Evolutionary conservation across 2,329 filamentous ascomycete genomes (phyloP).

Genomic region (Cyanodermella asteris): DNA sequence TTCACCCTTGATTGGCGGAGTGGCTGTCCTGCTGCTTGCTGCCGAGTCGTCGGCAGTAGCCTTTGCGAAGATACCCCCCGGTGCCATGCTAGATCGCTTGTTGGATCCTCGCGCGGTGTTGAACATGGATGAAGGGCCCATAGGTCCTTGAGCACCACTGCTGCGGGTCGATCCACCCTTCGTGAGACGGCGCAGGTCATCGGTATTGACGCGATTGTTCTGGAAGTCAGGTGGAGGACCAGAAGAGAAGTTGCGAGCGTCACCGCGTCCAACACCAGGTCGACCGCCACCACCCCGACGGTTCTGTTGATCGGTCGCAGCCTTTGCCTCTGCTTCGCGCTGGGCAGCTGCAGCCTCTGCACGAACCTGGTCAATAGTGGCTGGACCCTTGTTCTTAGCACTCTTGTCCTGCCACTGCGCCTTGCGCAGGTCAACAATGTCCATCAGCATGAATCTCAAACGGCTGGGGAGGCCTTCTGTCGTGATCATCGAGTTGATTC

Average conservation of each 20-base stretch:
- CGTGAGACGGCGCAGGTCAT: conserved; percentile 67
- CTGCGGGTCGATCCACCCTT: conserved; percentile 41
- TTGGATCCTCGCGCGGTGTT: conserved; percentile 52
- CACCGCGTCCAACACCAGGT: conserved; percentile 56
- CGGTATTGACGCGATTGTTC: conserved; percentile 68
- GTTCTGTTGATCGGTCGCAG: conserved; percentile 10
- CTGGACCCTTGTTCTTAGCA: conserved; percentile 64
- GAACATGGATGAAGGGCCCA: conserved; percentile 76
- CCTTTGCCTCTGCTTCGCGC: conserved; percentile 53
- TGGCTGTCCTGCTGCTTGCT: conserved; percentile 72
- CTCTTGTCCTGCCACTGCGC: conserved; percentile 72
- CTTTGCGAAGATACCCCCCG: conserved; percentile 48
- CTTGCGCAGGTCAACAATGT: conserved; percentile 66
- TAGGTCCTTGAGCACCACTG: conserved; percentile 34
- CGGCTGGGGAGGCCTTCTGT: conserved; percentile 65
- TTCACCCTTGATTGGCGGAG: conserved; percentile 48
- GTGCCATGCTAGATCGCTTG: conserved; percentile 55
- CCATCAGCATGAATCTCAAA: conserved; percentile 91
- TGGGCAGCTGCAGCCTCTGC: conserved; percentile 58
- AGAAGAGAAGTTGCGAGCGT: conserved; percentile 63
- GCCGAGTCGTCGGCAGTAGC: conserved; percentile 69
- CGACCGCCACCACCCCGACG: conserved; percentile 43
- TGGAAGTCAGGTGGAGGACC: conserved; percentile 46
- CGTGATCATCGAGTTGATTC: conserved; percentile 64
- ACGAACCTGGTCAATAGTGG: conserved; percentile 85